Evolutionary conservation across 202 grass and related monocot species (phyloP), one percentile per base, ranked within the genome.

Genomic region (Hordeum pubiflorum): DNA sequence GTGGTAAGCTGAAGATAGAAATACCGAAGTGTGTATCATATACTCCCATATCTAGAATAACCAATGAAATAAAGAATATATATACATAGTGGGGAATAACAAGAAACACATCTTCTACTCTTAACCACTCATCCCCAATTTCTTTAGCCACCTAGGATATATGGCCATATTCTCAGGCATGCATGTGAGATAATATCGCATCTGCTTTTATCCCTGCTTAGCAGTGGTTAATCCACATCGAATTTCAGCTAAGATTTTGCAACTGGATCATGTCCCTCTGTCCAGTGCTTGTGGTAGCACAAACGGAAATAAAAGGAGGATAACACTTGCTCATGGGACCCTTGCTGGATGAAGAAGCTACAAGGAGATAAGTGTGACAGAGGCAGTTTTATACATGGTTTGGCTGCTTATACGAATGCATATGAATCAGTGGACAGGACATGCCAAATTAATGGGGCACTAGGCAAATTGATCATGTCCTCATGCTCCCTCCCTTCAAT

Each of bases 221-320:
- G 48, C 62, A n/a, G 22, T 48, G 48, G 17, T 58, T 78, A 85
- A 73, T 78, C 72, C 64, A 81, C 72, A 64, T 29, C 87, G 66
- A 81, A 89, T 85, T 81, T 81, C 56, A 81, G 87, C 87, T 85
- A 85, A 81, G 82, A 89, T 89, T 85, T 89, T 79, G 27, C 72
- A 21, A 62, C 73, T 59, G 66, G 77, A 82, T 82, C 87, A 59
- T 86, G 82, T 78, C 81, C 78, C 78, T 66, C 50, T 78, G 79
- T 85, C 79, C 18, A 67, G 38, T 68, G 61, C 58, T 41, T 72
- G 63, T 21, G 66, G 65, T 73, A 26, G 76, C 56, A 71, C 76
- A 77, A 80, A 72, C 86, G 63, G 63, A 75, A 63, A 33, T 76
- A 65, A 72, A 84, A 86, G 67, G 82, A 75, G 54, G 58, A 29